phyloP scores from a whole-genome alignment of 352 stramenopile genomes.

The Phytopythium litorale region DNA sequence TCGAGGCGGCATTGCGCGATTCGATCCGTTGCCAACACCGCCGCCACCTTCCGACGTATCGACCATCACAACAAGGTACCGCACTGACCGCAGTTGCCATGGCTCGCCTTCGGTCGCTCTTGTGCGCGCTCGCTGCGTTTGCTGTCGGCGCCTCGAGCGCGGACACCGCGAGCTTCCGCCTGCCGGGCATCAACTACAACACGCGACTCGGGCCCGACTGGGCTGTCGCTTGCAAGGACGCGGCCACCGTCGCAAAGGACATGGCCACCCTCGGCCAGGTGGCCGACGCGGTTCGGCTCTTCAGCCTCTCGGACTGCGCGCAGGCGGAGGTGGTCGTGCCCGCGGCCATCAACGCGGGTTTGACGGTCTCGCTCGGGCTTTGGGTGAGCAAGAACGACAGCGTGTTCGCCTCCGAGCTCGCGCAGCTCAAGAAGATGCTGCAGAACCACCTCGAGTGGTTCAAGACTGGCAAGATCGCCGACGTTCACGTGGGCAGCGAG shows the following conservation, averaged over 20 bases:
- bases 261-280: slow-evolving; percentile 36
- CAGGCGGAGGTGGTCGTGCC: slow-evolving; percentile 37
- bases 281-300: slow-evolving; percentile 45
- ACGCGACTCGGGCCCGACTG: slow-evolving; percentile 48
- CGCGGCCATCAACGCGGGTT: slow-evolving; percentile 33
- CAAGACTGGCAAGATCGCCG: slow-evolving; percentile 26
- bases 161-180: slow-evolving; percentile 19
- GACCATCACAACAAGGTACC: background rate
- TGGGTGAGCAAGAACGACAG: slow-evolving; percentile 43
- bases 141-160: slow-evolving; percentile 2
- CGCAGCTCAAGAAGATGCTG: slow-evolving; percentile 31
- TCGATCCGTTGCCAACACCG: background rate
- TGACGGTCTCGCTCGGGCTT: slow-evolving; percentile 56
- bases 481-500: slow-evolving; percentile 69
- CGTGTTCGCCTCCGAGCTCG: slow-evolving; percentile 42
- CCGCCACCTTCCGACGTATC: background rate
- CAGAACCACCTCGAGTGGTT: slow-evolving; percentile 15
- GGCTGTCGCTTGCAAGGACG: slow-evolving; percentile 42
- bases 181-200: slow-evolving; percentile 75
- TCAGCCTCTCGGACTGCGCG: slow-evolving; percentile 57
- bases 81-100: background rate
- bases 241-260: slow-evolving; percentile 32
- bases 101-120: background rate
- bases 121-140: slow-evolving; percentile 3
- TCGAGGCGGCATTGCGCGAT: background rate